Base-by-base conservation (phyloP, 192 early-diverging fungal species). In the Coemansia reversa region DNA sequence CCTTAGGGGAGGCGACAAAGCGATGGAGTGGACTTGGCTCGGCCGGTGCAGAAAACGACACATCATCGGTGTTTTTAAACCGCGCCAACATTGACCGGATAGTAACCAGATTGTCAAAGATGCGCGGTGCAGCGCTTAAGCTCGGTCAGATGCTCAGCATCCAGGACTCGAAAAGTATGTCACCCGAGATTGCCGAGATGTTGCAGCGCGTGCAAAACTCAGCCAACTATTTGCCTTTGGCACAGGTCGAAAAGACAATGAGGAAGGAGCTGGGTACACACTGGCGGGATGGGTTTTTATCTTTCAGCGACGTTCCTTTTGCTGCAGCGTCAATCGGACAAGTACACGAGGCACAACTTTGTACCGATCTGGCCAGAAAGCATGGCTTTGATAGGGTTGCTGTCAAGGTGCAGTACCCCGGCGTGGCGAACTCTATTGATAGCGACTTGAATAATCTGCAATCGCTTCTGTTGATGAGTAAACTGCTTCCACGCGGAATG, bases 101-200 rank as follows among this genome's bases (percentile, higher is more conserved):
- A 12, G 94, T 96, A 6, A 83, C 74, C 45, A 91, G 92, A 58
- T 83, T 99, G 18, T 89, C 93, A 0, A 83, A 83, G 33, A 97
- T 99, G 95, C 88, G 97, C 35, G 97, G 97, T 1, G 97, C 97
- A 0, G 97, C 97, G 5, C 76, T 98, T 16, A 98, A 98, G 66
- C 85, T 98, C 33, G 97, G 95, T 5, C 97, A 98, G 72, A 97
- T 98, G 94, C 70, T 98, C 2, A 92, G 90, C 67, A 98, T 98
- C 65, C 97, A 98, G 81, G 88, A 89, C 50, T 86, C 87, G 27
- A 83, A 83, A 45, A 84, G 86, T 75, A 60, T 97, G 23, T 88
- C 96, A 2, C 81, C 82, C 28, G 92, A 96, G 65, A 66, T 98
- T 23, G 89, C 93, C 50, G 67, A 87, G 33, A 84, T 98, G 5